Base-by-base conservation (phyloP, 345 rosid genomes). In the Draba incana region DNA sequence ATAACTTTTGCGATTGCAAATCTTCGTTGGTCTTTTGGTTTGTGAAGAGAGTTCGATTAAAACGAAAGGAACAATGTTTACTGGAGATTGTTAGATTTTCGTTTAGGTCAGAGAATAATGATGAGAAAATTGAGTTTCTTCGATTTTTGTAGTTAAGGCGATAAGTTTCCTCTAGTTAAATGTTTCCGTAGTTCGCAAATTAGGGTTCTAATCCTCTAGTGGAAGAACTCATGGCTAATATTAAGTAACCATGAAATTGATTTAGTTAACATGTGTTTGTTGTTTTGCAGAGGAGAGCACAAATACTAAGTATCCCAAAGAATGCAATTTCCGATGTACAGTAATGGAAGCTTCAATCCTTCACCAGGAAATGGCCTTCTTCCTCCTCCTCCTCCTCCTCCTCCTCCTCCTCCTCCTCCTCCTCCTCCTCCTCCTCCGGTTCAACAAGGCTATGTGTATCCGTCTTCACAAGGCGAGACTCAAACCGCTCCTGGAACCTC, bases 381-480 rank as follows among this genome's bases (percentile, higher is more conserved):
- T 5, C 50, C 75, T 4, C 64, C 79, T 14, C 55, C 77, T 67
- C 68, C 37, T n/a, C 45, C 42, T 5, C 50, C 75, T 4, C 64
- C 79, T 14, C 55, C 77, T 67, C 68, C 37, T n/a, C 45, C 42
- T 5, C 50, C 75, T 4, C 64, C 79, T 14, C 55, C 77, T 67
- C 68, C 37, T n/a, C 45, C 42, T 5, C 50, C 75, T 4, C 64
- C 79, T 14, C 55, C 77, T 67, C 68, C 37, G 49, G 61, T 54
- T 37, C 80, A 76, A 56, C 75, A 48, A 59, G 31, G 20, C 61
- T 79, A 80, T 3, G 11, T 35, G 2, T 70, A 71, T 81, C 37
- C 60, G 14, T 64, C 73, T 62, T 63, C 74, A 38, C 92, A 75
- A 58, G 81, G 60, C 39, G 39, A 35, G 39, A 1, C 38, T 9